Conservation (phyloP, 371 early-diverging fungal genomes). For the Syncephalastrum contaminatum region DNA sequence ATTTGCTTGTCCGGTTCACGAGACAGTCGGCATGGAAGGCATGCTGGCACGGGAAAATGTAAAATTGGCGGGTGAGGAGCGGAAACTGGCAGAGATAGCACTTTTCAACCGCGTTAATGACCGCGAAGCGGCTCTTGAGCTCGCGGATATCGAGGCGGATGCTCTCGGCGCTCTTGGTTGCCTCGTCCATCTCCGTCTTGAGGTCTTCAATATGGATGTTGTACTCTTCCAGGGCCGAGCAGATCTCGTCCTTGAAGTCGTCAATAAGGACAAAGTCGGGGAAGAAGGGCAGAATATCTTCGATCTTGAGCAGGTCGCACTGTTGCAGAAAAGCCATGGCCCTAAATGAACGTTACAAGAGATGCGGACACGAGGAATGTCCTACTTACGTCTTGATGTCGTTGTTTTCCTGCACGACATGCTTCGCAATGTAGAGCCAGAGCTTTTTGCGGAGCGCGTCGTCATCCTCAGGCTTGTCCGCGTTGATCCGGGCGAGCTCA, state of each 20-base stretch:
- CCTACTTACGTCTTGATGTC: constrained; percentile 72
- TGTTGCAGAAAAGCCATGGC: constrained; percentile 83
- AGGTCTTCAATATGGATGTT: constrained; percentile 78
- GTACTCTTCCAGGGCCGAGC: constrained; percentile 82
- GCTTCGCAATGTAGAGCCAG: constrained; percentile 90
- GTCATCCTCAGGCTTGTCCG: constrained; percentile 86
- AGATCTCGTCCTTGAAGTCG: constrained; percentile 92
- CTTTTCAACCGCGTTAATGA: constrained; percentile 74
- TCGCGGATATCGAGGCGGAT: constrained; percentile 82
- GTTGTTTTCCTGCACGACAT: constrained; percentile 79
- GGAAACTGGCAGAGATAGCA: constrained; percentile 80
- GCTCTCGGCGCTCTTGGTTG: constrained; percentile 79
- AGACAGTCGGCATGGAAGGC: constrained; percentile 91
- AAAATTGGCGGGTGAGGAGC: constrained; percentile 83
- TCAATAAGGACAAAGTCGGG: constrained; percentile 94
- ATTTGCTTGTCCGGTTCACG: constrained; percentile 50
- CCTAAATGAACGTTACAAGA: constrained; percentile 23
- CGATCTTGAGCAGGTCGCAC: constrained; percentile 84
- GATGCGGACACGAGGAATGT: not conserved
- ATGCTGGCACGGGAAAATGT: constrained; percentile 94
- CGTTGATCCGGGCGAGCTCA: constrained; percentile 85
- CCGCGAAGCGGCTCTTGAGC: constrained; percentile 71
- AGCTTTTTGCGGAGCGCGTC: constrained; percentile 78
- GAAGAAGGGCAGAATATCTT: constrained; percentile 94
- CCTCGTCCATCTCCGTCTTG: constrained; percentile 88